Evolutionary conservation across 805 yeast genomes (phyloP).

Genomic region (Hanseniaspora lachancei): DNA sequence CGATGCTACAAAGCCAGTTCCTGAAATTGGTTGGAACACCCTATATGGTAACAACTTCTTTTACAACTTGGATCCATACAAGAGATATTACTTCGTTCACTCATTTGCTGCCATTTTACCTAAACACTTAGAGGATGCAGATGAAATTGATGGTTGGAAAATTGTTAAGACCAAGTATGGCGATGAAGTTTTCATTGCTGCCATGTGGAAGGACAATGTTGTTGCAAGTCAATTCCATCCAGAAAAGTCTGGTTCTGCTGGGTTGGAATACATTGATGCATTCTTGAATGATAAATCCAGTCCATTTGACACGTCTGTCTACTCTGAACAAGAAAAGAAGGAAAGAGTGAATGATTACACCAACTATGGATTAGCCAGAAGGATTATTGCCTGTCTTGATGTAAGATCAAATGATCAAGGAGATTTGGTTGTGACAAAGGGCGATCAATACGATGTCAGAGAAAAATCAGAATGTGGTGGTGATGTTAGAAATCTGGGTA

Average conservation of each 20-base stretch:
- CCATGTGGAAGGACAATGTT: slow-evolving; percentile 59
- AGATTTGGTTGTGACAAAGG: slow-evolving; percentile 93
- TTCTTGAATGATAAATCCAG: slow-evolving; percentile 35
- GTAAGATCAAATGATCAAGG: slow-evolving; percentile 93
- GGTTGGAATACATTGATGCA: slow-evolving; percentile 59
- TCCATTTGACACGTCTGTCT: slow-evolving; percentile 23
- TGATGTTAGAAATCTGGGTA: slow-evolving; percentile 83
- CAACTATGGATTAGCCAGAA: slow-evolving; percentile 61
- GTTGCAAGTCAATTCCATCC: slow-evolving; percentile 98
- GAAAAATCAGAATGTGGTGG: slow-evolving; percentile 45
- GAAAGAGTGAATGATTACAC: slow-evolving; percentile 28
- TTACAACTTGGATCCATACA: slow-evolving; percentile 51
- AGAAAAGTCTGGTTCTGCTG: slow-evolving; percentile 92
- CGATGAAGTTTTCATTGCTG: slow-evolving; percentile 67
- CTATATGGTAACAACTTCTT: slow-evolving; percentile 27
- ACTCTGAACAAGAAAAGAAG: slow-evolving; percentile 19
- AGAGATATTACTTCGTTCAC: slow-evolving; percentile 87
- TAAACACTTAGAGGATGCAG: slow-evolving; percentile 26
- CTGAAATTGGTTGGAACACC: slow-evolving; percentile 93
- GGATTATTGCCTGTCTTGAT: slow-evolving; percentile 92
- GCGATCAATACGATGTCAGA: slow-evolving; percentile 95
- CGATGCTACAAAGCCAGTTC: slow-evolving; percentile 61
- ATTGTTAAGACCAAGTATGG: slow-evolving; percentile 65
- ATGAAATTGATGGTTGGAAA: slow-evolving; percentile 45
- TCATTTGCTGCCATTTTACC: slow-evolving; percentile 71